Evolutionary conservation across 495 filamentous ascomycete species (phyloP).

Genomic region (Trichoderma erinaceum): DNA sequence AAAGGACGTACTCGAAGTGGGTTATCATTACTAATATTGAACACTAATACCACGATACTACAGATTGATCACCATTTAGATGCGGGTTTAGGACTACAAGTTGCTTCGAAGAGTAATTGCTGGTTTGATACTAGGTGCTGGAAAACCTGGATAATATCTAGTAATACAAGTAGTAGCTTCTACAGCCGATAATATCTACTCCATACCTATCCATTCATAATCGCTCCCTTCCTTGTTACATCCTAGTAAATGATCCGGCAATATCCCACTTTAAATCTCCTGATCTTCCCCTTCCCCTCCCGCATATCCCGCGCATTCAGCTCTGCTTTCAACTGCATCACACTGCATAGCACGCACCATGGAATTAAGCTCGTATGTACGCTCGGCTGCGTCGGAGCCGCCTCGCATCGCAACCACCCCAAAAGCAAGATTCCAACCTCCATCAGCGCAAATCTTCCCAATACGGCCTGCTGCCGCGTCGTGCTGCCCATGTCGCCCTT

Average conservation of each 20-base stretch:
- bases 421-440: not conserved
- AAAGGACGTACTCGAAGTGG: too few species aligned
- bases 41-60: not conserved
- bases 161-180: too few species aligned
- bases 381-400: constrained; percentile 1
- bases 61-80: not conserved
- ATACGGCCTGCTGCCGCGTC: not conserved
- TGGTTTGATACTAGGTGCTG: not conserved
- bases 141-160: not conserved
- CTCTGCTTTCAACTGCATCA: not conserved
- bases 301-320: too few species aligned
- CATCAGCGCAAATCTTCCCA: not conserved
- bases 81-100: not conserved
- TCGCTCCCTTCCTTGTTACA: too few species aligned
- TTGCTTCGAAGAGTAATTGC: not conserved
- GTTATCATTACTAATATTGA: not conserved
- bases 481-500: not conserved
- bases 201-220: too few species aligned
- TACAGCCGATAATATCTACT: too few species aligned
- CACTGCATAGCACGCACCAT: not conserved
- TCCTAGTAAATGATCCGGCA: too few species aligned
- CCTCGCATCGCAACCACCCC: not conserved
- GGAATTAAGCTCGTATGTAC: constrained; percentile 10
- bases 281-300: too few species aligned
- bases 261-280: too few species aligned